Evolutionary conservation across 176 grass and related monocot genomes (phyloP), one percentile per base, ranked within the genome.

Genomic region (Neostapfia colusana): DNA sequence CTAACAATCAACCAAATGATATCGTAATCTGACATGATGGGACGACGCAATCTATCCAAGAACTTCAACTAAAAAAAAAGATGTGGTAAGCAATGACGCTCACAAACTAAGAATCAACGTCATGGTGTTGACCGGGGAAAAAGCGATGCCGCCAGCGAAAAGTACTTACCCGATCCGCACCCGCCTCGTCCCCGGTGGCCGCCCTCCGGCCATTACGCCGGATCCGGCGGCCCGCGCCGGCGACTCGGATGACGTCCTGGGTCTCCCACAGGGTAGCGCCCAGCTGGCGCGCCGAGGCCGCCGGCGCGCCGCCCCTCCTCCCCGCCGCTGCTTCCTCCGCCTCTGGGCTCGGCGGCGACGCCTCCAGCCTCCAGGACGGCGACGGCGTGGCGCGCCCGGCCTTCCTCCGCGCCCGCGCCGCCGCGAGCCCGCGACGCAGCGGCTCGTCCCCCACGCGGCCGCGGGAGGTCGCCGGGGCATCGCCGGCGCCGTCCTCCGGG

Each of bases 251-350:
- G 55, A 80, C 70, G 44, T 88, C 86, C 73, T 95, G 95, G 82
- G 95, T 98, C 91, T 94, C 95, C 95, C 95, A 98, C 37, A 98
- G 80, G 15, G 83, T 93, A 24, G 95, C 95, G 45, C 95, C 95
- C 17, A 98, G 89, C 87, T 98, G 84, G 16, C 95, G 80, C 10
- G 95, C 95, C 31, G 95, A 31, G 15, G 46, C 46, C 46, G 16
- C 14, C 46, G 46, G 46, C 15, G 46, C 46, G 46, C 46, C 46
- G 46, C 15, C 46, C 15, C 46, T 17, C 46, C 16, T 50, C 46
- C 46, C 46, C 15, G 46, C 46, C 4, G n/a, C n/a, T n/a, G n/a
- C n/a, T n/a, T n/a, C n/a, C 3, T 61, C 74, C 31, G 70, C 72
- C 37, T 61, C 60, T 35, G 42, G 4, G 34, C 74, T 65, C 49